Conservation (phyloP, 139 green algal species). For the Asterochloris sp. region DNA sequence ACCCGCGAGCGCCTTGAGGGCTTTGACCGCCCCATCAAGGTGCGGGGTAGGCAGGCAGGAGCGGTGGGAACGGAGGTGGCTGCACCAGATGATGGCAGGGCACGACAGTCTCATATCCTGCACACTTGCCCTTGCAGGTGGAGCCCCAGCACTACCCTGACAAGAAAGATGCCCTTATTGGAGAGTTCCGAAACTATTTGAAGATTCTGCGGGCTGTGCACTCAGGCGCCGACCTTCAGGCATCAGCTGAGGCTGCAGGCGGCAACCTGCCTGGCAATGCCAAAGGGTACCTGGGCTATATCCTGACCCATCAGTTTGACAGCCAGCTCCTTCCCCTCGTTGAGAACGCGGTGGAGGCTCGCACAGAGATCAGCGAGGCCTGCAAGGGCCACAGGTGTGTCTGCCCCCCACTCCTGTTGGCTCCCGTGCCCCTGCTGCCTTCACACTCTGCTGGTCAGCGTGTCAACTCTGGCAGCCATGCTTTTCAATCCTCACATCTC, state of each 20-base stretch:
- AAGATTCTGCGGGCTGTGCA: slow-evolving; percentile 92
- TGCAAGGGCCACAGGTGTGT: slow-evolving; percentile 49
- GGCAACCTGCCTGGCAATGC: slow-evolving; percentile 50
- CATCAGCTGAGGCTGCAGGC: slow-evolving; percentile 42
- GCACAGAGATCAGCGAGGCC: slow-evolving; percentile 69
- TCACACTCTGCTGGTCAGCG: not conserved
- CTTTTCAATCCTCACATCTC: not conserved
- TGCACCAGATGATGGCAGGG: too few species aligned
- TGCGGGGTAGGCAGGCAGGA: not conserved
- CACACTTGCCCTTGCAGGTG: not conserved
- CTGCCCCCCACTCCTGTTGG: not conserved
- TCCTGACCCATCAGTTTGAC: slow-evolving; percentile 61
- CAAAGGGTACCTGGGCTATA: slow-evolving; percentile 81
- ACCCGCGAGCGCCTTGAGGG: slow-evolving; percentile 80
- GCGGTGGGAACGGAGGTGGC: too few species aligned
- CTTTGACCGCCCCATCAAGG: slow-evolving; percentile 89
- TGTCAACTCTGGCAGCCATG: too few species aligned
- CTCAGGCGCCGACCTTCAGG: slow-evolving; percentile 78
- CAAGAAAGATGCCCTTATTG: slow-evolving; percentile 83
- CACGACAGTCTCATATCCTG: not conserved
- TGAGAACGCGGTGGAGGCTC: slow-evolving; percentile 87
- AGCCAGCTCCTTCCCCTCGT: slow-evolving; percentile 74
- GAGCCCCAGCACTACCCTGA: slow-evolving; percentile 83
- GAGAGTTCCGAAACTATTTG: slow-evolving; percentile 93
- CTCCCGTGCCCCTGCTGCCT: not conserved